Evolutionary conservation across 2,329 filamentous ascomycete species (phyloP).

Genomic region (Ciborinia camelliae): DNA sequence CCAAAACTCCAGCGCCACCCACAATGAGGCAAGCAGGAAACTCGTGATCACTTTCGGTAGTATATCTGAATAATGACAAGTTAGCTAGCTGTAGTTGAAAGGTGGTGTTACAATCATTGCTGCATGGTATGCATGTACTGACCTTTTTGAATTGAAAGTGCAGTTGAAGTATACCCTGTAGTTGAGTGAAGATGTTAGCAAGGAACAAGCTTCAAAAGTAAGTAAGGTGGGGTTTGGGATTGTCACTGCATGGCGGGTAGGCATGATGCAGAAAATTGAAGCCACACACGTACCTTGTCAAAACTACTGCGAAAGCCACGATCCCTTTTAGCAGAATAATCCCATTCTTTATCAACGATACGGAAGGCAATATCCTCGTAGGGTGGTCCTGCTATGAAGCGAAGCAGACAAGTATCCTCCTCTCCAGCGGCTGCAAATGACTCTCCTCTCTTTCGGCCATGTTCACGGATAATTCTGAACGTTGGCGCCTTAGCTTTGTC

Average conservation of each 20-base stretch:
- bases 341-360: conserved; percentile 98
- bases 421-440: conserved; percentile 91
- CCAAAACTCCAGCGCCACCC: background rate
- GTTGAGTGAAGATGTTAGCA: conserved; percentile 36
- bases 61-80: conserved; percentile 44
- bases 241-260: conserved; percentile 12
- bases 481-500: conserved; percentile 93
- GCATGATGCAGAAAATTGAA: background rate
- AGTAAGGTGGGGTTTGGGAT: background rate
- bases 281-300: conserved; percentile 71
- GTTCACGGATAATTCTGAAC: conserved; percentile 91
- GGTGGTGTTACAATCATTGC: too few species aligned
- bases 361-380: conserved; percentile 97
- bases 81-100: conserved; percentile 29
- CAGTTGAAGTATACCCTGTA: conserved; percentile 84
- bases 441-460: conserved; percentile 83
- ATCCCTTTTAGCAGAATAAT: conserved; percentile 93
- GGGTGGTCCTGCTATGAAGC: conserved; percentile 90
- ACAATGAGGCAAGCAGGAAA: conserved; percentile 16
- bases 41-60: conserved; percentile 48
- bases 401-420: conserved; percentile 94
- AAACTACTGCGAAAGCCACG: conserved; percentile 95
- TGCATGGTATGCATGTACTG: conserved; percentile 34
- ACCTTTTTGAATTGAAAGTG: conserved; percentile 99
- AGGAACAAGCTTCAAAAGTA: conserved; percentile 14